Base-by-base conservation (phyloP, 805 yeast species). In the Maudiozyma saulgeensis region DNA sequence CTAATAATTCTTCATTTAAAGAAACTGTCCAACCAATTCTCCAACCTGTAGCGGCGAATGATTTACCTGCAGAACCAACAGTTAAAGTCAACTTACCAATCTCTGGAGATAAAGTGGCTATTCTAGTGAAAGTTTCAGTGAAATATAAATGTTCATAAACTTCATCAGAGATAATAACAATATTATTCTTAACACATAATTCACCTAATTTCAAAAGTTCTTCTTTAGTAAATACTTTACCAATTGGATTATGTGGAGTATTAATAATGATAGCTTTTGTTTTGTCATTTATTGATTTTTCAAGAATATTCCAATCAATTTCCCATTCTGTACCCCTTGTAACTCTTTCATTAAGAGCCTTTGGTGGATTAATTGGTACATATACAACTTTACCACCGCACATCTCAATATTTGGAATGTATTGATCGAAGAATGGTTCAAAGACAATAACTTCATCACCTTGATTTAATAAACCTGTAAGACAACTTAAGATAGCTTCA, bases 21-120 rank as follows among this genome's bases (percentile, higher is more conserved):
- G 96, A 98, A 53, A 90, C 82, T 38, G 91, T 76, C 95, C 96
- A 93, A 48, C 99, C 99, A 47, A 93, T 79, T 73, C 99, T 82
- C 97, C 98, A 93, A 48, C 99, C 99, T 12, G 99, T 93, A 42
- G 96, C 96, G n/a, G 96, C 96, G 71, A 93, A 93, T 0, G 96
- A 81, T 68, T 93, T 93, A 54, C 99, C 99, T 6, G 97, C 99
- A 28, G 96, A 87, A 1, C 98, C 98, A 21, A 93, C 95, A 3
- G 97, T 83, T 49, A 93, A 70, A 0, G 97, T 87, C 60, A 89
- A 73, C 50, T 79, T 79, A 26, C 78, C 82, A 51, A 89, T 77
- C 59, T 89, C 96, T 5, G 91, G 90, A 5, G 82, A 73, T 48
- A 91, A 70, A 2, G 87, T 80, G 1, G 96, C 95, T 44, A 93